Evolutionary conservation across 2,329 filamentous ascomycete genomes (phyloP), one percentile per base, ranked within the genome.

Genomic region (Pseudocercospora vitis): DNA sequence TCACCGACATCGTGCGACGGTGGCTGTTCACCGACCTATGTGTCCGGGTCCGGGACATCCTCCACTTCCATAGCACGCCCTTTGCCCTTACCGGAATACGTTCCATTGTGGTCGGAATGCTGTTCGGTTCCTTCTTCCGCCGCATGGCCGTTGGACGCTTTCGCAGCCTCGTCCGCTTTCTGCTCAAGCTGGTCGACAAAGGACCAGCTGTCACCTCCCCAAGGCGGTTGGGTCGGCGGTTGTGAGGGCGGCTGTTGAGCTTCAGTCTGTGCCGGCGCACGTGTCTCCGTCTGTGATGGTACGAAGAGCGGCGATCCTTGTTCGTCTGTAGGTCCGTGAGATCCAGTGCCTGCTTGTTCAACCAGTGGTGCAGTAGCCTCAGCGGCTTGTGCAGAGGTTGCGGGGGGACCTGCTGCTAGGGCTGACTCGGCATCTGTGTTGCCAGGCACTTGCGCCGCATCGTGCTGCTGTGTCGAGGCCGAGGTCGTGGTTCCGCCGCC

Each of bases 21-120:
- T n/a, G n/a, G n/a, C n/a, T n/a, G n/a, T n/a, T n/a, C n/a, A n/a
- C n/a, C n/a, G n/a, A 46, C 14, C 47, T 33, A 55, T 39, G 52
- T 40, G 11, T 65, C 63, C 7, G 61, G 49, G 40, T 70, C 68
- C 7, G 61, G 59, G 7, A 60, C 67, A 50, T 76, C 73, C 52
- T 76, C 73, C 11, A 76, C 66, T 23, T 72, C 71, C 1, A 71
- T 70, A 18, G 72, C 69, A 45, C 62, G 67, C 4, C 60, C 68
- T 52, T 72, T 73, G 12, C 69, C 67, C 58, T 72, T 70, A 21
- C 61, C 65, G 21, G 53, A 58, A 28, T 62, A 59, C 31, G 50
- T 44, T 11, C 50, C n/a, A 39, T 45, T 31, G 24, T 51, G 55
- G 16, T 16, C 33, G 14, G 51, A 11, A 23, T 47, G 47, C 26